Evolutionary conservation across 495 filamentous ascomycete species (phyloP), one percentile per base, ranked within the genome.

Genomic region (Neurospora sp.): DNA sequence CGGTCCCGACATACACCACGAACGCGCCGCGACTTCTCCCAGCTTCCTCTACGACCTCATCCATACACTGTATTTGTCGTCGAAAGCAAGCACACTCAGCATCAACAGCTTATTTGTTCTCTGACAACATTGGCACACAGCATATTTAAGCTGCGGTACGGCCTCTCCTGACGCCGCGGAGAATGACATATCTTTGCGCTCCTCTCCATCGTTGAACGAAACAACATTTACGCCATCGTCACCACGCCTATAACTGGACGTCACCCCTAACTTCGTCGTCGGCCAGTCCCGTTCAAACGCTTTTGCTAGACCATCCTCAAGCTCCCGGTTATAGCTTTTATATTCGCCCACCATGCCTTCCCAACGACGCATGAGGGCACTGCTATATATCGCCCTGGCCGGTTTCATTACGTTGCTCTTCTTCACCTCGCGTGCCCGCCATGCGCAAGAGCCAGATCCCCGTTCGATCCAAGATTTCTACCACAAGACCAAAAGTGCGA

Each of bases 291-390:
- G 23, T 16, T 16, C 6, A 31, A 31, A 62, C 11, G 54, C 12
- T 12, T 62, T 31, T 8, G 11, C 54, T 31, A 62, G 5, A 35
- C 5, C 54, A 31, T 16, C 23, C 12, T 62, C 5, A 62, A 62
- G 1, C 12, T 3, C 12, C 14, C 54, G 12, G 14, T 62, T 62
- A 20, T 20, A 54, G 39, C 14, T 11, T 20, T 46, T 23, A 62
- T 9, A 62, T 31, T 71, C 42, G 31, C 72, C 75, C 81, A 85
- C 69, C 59, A 94, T 96, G 93, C 88, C 90, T 77, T 92, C 92
- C 1, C 86, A 86, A 77, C 88, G 93, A 73, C 89, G 92, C 71
- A 74, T 92, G 54, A 89, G 89, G 71, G 80, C 89, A 44, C 79
- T 92, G 38, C 83, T 85, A 70, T 83, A 92, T 79, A 79, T 87